Conservation (phyloP, 495 filamentous ascomycete species). For the Tuber indicum region DNA sequence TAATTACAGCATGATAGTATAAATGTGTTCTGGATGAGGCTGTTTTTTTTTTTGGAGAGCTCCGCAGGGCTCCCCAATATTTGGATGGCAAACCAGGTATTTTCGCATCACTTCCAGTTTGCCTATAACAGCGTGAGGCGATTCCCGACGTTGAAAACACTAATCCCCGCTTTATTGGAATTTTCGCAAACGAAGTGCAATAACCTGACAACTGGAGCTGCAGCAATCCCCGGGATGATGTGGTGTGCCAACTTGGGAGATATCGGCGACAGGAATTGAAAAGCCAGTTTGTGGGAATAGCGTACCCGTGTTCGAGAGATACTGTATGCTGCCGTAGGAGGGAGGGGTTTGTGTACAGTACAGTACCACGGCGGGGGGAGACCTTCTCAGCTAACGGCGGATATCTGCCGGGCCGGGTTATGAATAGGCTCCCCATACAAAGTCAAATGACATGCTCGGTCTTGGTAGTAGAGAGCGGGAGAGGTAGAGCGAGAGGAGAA, state of each 20-base stretch:
- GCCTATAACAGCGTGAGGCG: background rate
- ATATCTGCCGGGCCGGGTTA: background rate
- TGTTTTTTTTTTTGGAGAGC: background rate
- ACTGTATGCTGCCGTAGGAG: background rate
- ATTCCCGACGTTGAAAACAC: background rate
- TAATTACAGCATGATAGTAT: no score
- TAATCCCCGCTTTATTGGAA: background rate
- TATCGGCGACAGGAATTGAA: background rate
- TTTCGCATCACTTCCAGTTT: background rate
- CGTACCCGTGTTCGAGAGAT: background rate
- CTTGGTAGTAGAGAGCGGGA: background rate
- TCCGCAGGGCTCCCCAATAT: background rate
- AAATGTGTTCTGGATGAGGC: background rate
- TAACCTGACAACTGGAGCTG: background rate
- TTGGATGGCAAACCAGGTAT: background rate
- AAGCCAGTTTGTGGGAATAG: background rate
- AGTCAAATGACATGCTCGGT: background rate
- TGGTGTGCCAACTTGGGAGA: background rate
- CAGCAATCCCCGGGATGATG: background rate
- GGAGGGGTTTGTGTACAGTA: background rate
- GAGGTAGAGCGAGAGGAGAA: background rate
- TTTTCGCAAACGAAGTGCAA: background rate
- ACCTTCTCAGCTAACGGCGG: background rate
- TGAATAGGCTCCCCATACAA: background rate
- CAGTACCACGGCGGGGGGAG: background rate